Evolutionary conservation across 495 filamentous ascomycete genomes (phyloP), one percentile per base, ranked within the genome.

Genomic region (Aspergillus nanangensis): DNA sequence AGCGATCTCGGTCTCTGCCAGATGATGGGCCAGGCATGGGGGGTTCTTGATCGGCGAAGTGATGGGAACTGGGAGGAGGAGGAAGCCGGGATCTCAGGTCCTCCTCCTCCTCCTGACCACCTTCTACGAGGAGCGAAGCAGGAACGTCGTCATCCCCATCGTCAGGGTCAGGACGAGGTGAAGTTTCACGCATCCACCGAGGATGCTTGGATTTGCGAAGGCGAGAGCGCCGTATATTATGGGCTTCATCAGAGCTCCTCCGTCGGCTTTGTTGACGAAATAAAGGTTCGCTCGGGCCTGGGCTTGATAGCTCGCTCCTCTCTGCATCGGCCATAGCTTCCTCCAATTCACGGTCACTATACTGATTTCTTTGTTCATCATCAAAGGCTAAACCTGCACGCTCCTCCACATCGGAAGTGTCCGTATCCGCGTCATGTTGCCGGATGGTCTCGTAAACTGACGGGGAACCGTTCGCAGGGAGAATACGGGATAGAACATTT

Each of bases 81-180:
- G 65, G 64, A 8, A 66, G 62, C n/a, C 52, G 59, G 10, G 59
- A 47, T 41, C 52, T 65, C 18, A 70, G 43, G 15, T 67, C 59
- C 20, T 71, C 65, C 20, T 71, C 65, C 20, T 66, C 61, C 22
- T 66, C 48, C n/a, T 64, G 53, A 14, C 70, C 55, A 10, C 72
- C 69, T 62, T 96, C 93, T 19, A 97, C 80, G 21, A 97, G 65
- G 39, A 98, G 74, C 11, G 92, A 96, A 24, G 81, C 79, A 3
- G 93, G 93, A 1, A 98, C 93, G 52, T 97, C 93, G 41, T 95
- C 91, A 58, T 95, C 88, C 14, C 77, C 79, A 42, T 94, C 88
- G n/a, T 88, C 84, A 13, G 84, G 69, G 17, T 82, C 64, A 37
- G 67, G 58, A 0, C 57, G 59, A 4, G 58, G 57, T 7, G 59